These are phyloP conservation scores for Trifolium dubium DNA, from an alignment of 306 rosid genomes.

Conservation along the genomic window DNA sequence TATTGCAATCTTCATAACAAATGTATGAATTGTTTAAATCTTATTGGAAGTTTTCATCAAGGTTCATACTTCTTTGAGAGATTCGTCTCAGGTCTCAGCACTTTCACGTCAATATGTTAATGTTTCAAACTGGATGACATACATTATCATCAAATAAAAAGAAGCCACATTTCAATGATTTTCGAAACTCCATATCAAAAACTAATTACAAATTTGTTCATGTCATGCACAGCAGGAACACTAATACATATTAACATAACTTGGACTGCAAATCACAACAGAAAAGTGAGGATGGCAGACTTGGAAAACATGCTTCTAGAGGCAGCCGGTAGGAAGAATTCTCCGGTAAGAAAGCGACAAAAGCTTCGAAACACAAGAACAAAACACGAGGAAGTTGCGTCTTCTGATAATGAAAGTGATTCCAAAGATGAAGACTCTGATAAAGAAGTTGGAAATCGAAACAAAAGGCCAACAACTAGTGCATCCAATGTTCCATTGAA, in stretches of 20 bases:
- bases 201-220: constrained; percentile 9
- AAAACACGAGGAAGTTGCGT: constrained; percentile 40
- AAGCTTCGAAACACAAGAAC: constrained; percentile 39
- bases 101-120: background rate
- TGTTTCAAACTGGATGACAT: constrained; percentile 4
- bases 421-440: constrained; percentile 55
- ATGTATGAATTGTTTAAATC: too few relatives aligned
- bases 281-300: constrained; percentile 55
- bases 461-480: constrained; percentile 44
- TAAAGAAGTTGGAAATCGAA: constrained; percentile 36
- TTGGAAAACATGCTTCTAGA: constrained; percentile 73
- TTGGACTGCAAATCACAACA: constrained; percentile 8
- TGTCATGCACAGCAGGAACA: background rate
- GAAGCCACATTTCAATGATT: constrained; percentile 1
- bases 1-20: too few relatives aligned
- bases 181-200: background rate
- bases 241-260: background rate
- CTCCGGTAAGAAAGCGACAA: constrained; percentile 42
- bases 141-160: background rate
- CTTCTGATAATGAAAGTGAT: constrained; percentile 49
- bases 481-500: constrained; percentile 59
- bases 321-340: constrained; percentile 69
- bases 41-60: too few relatives aligned
- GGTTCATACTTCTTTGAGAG: background rate
- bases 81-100: background rate